phyloP scores from a whole-genome alignment of 2,329 filamentous ascomycete species.

The Penicillium freii region DNA sequence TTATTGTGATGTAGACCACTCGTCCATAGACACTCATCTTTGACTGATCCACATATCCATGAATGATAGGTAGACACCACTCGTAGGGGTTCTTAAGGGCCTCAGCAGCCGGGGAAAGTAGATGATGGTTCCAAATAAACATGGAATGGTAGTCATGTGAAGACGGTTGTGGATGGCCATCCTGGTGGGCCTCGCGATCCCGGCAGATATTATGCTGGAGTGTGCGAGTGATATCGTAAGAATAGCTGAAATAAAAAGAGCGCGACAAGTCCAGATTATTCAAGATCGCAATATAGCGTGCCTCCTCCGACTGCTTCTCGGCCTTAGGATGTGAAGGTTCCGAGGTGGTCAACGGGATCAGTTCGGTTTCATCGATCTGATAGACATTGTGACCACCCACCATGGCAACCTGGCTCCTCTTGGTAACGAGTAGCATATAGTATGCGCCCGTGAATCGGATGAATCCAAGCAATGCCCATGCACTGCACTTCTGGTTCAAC shows the following conservation, averaged over 20 bases:
- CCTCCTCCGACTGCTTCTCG: constrained; percentile 86
- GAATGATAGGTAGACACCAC: constrained; percentile 94
- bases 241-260: constrained; percentile 98
- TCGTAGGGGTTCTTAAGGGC: constrained; percentile 79
- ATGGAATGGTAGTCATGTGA: constrained; percentile 87
- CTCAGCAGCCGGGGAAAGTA: constrained; percentile 71
- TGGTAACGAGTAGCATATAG: constrained; percentile 96
- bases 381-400: constrained; percentile 95
- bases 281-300: constrained; percentile 81
- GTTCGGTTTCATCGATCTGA: constrained; percentile 88
- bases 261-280: constrained; percentile 86
- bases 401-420: constrained; percentile 93
- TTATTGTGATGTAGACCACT: constrained; percentile 86
- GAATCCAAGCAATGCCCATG: constrained; percentile 92
- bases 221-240: constrained; percentile 90
- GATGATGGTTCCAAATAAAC: constrained; percentile 97
- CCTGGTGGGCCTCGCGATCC: constrained; percentile 69
- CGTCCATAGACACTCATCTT: constrained; percentile 82
- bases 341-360: constrained; percentile 79
- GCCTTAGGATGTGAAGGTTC: constrained; percentile 65
- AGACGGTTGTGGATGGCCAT: constrained; percentile 60
- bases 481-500: constrained; percentile 81
- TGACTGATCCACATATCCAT: constrained; percentile 93
- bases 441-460: constrained; percentile 93
- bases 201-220: constrained; percentile 87